Percentiles rank a stretch among this genome's conserved stretches.
phyloP scores from a whole-genome alignment of 768 basidiomycete genomes.

The Mycena leptocephala region DNA sequence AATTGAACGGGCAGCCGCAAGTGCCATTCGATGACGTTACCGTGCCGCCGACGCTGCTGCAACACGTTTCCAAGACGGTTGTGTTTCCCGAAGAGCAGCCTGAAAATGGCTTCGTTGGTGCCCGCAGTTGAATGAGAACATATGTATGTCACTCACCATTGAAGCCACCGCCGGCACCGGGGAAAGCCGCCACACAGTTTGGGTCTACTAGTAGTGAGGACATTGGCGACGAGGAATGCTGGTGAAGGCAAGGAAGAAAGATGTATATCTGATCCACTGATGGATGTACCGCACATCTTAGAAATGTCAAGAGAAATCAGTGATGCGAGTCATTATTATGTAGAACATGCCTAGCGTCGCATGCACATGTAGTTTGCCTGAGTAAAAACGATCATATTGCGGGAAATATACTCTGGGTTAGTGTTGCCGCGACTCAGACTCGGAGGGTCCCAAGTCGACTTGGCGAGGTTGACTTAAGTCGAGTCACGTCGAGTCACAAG shows the following conservation, averaged over 20 bases:
- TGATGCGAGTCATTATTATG: conserved; percentile 1
- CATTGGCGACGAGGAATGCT: not conserved
- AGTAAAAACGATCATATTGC: not conserved
- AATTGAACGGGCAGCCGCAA: conserved; percentile 3
- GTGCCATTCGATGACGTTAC: conserved; percentile 3
- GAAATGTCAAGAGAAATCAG: not conserved
- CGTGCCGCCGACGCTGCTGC: conserved; percentile 8
- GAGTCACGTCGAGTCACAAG: too few species aligned
- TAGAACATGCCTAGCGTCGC: not conserved
- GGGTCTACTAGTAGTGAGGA: not conserved
- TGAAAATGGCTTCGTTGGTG: conserved; percentile 3
- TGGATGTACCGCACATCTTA: not conserved
- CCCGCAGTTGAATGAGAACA: not conserved
- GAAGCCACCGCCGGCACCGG: not conserved
- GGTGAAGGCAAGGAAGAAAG: not conserved
- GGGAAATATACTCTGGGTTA: not conserved
- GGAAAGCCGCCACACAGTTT: conserved; percentile 1
- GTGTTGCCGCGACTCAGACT: too few species aligned
- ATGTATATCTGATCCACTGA: not conserved
- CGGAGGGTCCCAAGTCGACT: too few species aligned
- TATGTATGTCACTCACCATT: not conserved
- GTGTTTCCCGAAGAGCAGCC: conserved; percentile 4
- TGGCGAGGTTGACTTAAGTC: too few species aligned
- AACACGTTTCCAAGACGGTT: conserved; percentile 10
- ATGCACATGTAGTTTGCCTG: not conserved